Conservation (phyloP, 2,329 filamentous ascomycete genomes). For the Helminthosporium solani region DNA sequence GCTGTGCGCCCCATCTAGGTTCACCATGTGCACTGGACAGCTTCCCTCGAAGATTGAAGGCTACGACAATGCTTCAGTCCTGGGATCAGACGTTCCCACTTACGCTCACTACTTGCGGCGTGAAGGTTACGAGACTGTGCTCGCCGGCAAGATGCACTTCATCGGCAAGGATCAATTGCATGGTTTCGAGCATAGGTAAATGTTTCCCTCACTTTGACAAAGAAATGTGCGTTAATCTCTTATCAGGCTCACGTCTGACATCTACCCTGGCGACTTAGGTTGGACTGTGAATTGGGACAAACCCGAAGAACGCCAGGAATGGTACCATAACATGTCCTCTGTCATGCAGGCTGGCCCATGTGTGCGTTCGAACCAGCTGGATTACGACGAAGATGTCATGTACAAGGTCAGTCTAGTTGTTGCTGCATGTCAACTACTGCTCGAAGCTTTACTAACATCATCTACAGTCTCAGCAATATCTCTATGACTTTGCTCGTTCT, state of each 20-base stretch:
- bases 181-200: constrained; percentile 72
- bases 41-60: constrained; percentile 88
- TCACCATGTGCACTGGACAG: constrained; percentile 91
- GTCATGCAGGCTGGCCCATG: constrained; percentile 87
- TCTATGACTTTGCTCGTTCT: constrained; percentile 87
- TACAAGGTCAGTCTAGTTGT: constrained; percentile 58
- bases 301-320: constrained; percentile 79
- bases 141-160: constrained; percentile 98
- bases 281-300: constrained; percentile 97
- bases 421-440: neutral
- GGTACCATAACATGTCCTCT: constrained; percentile 92
- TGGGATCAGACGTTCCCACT: constrained; percentile 81
- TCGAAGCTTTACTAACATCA: constrained; percentile 8
- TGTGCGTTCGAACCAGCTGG: constrained; percentile 88
- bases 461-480: constrained; percentile 71
- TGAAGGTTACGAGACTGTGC: constrained; percentile 82
- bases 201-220: neutral
- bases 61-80: constrained; percentile 86
- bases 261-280: constrained; percentile 91
- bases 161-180: constrained; percentile 87
- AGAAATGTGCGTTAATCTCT: constrained; percentile 1
- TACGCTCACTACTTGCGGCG: constrained; percentile 88
- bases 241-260: constrained; percentile 80
- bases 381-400: constrained; percentile 96
- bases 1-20: constrained; percentile 86